Evolutionary conservation across 306 rosid species (phyloP).

Genomic region (Arachis stenosperma): DNA sequence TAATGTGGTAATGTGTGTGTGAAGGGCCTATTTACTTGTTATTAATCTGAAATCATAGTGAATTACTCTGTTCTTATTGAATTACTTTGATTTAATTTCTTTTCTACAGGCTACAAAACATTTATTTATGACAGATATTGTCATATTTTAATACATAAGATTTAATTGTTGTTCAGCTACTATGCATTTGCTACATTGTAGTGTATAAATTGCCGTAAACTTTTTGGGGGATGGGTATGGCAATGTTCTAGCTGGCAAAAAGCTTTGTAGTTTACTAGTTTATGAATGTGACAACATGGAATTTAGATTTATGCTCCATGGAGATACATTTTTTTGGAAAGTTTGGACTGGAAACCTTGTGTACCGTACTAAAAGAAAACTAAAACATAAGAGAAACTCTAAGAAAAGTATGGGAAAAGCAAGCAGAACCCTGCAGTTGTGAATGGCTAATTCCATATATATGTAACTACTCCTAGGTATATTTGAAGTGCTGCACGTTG

Average conservation of each 20-base stretch:
- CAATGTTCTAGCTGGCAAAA: background rate
- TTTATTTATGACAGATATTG: background rate
- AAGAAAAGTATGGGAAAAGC: background rate
- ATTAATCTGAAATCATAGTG: background rate
- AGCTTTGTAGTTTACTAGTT: background rate
- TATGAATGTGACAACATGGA: background rate
- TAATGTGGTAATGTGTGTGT: background rate
- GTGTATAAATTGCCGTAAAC: constrained; percentile 7
- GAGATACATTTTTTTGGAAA: background rate
- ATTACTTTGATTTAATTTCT: constrained; percentile 5
- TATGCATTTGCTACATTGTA: constrained; percentile 14
- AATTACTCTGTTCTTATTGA: background rate
- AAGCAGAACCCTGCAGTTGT: constrained; percentile 7
- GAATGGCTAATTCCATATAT: constrained; percentile 17
- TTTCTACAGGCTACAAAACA: constrained; percentile 3
- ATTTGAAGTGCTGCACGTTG: constrained; percentile 10
- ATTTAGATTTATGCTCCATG: background rate
- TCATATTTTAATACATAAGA: background rate
- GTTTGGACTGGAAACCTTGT: constrained; percentile 1
- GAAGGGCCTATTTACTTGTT: background rate
- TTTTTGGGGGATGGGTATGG: constrained; percentile 11
- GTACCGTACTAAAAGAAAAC: constrained; percentile 11
- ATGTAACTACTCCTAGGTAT: background rate
- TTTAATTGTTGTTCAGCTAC: background rate
- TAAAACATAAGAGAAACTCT: background rate